Evolutionary conservation across 345 rosid species (phyloP).

Genomic region (Garcia nutans): DNA sequence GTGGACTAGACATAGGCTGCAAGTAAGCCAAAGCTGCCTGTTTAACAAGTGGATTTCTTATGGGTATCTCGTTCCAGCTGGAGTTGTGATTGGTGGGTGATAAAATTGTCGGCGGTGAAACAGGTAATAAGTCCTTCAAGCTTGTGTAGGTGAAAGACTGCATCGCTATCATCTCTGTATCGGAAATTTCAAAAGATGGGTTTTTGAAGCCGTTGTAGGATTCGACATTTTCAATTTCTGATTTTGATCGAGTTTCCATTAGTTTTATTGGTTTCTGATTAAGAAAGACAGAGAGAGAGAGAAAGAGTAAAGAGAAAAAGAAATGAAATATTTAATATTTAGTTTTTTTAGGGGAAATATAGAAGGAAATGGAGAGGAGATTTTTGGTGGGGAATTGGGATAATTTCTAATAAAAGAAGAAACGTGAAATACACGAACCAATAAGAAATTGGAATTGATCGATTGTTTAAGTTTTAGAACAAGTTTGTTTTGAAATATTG

Average conservation of each 20-base stretch:
- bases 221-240: not conserved
- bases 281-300: too few species aligned
- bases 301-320: too few species aligned
- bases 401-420: too few species aligned
- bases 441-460: too few species aligned
- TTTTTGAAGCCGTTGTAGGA: conserved; percentile 20
- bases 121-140: conserved; percentile 47
- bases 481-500: too few species aligned
- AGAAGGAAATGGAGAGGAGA: too few species aligned
- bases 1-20: conserved; percentile 52
- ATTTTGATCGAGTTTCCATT: not conserved
- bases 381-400: too few species aligned
- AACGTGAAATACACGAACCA: too few species aligned
- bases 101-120: conserved; percentile 21
- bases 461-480: too few species aligned
- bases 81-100: conserved; percentile 40
- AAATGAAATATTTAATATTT: not conserved
- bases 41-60: conserved; percentile 58
- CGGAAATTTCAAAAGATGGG: conserved; percentile 25
- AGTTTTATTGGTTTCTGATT: not conserved
- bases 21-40: conserved; percentile 63
- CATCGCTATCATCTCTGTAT: conserved; percentile 41
- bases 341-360: too few species aligned
- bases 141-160: conserved; percentile 46
- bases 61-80: conserved; percentile 56